Percentiles rank a stretch among this genome's conserved stretches.
Evolutionary conservation across 192 early-diverging fungal genomes (phyloP).

Genomic region (Podila minutissima): DNA sequence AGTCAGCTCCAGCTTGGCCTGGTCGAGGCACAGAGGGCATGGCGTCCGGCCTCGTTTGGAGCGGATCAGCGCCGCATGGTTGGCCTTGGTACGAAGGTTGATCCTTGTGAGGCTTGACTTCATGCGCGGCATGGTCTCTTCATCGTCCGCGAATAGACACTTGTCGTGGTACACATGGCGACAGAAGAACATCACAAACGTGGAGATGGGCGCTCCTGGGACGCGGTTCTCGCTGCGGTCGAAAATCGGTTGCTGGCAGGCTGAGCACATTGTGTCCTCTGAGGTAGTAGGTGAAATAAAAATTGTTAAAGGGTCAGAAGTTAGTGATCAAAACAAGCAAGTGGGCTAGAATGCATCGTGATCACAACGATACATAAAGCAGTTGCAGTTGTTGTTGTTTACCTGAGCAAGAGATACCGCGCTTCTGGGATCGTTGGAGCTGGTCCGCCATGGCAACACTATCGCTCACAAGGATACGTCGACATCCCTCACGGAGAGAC

Average conservation of each 20-base stretch:
- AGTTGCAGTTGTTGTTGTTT: constrained; percentile 5
- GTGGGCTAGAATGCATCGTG: too few relatives aligned
- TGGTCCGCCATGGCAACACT: constrained; percentile 81
- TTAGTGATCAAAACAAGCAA: constrained; percentile 4
- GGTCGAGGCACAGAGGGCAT: constrained; percentile 66
- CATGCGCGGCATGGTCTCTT: constrained; percentile 39
- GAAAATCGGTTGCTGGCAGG: constrained; percentile 61
- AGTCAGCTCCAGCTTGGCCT: constrained; percentile 33
- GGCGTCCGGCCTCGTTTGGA: constrained; percentile 48
- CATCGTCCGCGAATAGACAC: constrained; percentile 76
- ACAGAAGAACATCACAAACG: constrained; percentile 89
- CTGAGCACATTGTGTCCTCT: constrained; percentile 57
- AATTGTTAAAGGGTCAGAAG: background rate
- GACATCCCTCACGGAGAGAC: constrained; percentile 90
- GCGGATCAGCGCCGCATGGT: constrained; percentile 57
- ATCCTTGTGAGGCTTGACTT: constrained; percentile 15
- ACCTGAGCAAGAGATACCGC: constrained; percentile 68
- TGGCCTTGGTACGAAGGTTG: constrained; percentile 55
- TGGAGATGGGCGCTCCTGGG: constrained; percentile 46
- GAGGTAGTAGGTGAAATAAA: background rate
- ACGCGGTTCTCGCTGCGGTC: constrained; percentile 13
- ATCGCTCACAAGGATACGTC: constrained; percentile 90
- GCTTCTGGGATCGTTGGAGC: constrained; percentile 72
- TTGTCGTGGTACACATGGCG: constrained; percentile 87
- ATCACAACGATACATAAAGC: background rate